Base-by-base conservation (phyloP, 75 land plant genomes). In the Pinus tabuliformis region DNA sequence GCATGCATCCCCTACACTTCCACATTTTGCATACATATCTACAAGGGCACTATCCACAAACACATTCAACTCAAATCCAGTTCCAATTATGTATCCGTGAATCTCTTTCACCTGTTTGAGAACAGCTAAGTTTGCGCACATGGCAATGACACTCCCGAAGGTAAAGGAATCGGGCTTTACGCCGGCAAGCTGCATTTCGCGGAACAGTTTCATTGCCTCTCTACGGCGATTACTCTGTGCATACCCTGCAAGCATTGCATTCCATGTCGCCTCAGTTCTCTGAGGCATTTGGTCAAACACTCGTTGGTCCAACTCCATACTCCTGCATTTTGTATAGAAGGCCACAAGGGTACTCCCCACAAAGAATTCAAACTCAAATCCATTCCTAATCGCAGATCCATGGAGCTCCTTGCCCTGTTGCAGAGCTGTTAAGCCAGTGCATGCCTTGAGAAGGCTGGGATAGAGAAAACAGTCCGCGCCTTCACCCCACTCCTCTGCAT, bases 341-440 rank as follows among this genome's bases (percentile, higher is more conserved):
- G 81, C 87, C 0, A 85, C 78, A 59, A 85, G 18, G 16, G 87
- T 81, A 79, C 81, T 85, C 45, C 87, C 78, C 58, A 85, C 81
- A 78, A 78, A 81, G 21, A 82, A 2, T 73, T 81, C 74, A 3
- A 60, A 63, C 59, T 16, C 81, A 76, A 81, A 61, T 24, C 57
- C 30, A 76, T 68, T 21, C 63, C 66, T 77, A 15, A 72, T 61
- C n/a, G 63, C 63, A 15, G 76, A 45, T 37, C 79, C 87, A 85
- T 85, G 87, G 13, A 85, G 36, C 65, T 49, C 54, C 54, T 49
- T 49, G 54, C 54, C 54, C 54, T 49, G 54, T 49, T 49, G 54
- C 54, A 49, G 54, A 49, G 54, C 54, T 49, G 54, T 49, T 49
- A 49, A 49, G 11, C 54, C 54, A 49, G 12, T 49, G 54, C 54